Conservation (phyloP, 169 alveolate species). For the Perkinsus chesapeaki region DNA sequence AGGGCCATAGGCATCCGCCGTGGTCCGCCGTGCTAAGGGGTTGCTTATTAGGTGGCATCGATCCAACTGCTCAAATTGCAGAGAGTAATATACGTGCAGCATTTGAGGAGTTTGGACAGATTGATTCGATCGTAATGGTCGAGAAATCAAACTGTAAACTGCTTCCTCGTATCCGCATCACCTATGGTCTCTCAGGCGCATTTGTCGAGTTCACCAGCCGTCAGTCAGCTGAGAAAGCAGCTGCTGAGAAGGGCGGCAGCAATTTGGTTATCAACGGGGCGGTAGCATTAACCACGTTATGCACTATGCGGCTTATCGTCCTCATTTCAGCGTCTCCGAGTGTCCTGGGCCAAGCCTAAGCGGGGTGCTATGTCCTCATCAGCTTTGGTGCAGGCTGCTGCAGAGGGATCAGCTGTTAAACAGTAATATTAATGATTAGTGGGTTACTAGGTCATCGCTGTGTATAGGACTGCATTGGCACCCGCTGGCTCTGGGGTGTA, state of each 20-base stretch:
- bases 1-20: not conserved
- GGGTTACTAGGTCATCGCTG: not conserved
- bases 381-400: not conserved
- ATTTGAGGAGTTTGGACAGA: slow-evolving; percentile 51
- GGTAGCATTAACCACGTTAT: not conserved
- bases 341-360: slow-evolving; percentile 47
- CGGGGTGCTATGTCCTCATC: not conserved
- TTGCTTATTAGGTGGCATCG: not conserved
- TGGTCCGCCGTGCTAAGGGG: not conserved
- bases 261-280: slow-evolving; percentile 35
- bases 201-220: slow-evolving; percentile 52
- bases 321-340: slow-evolving; percentile 13
- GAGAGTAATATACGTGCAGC: slow-evolving; percentile 33
- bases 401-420: not conserved
- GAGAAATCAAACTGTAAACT: slow-evolving; percentile 24
- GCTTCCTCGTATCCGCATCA: not conserved
- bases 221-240: slow-evolving; percentile 54
- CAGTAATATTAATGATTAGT: not conserved
- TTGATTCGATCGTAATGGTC: slow-evolving; percentile 45
- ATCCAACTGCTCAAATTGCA: slow-evolving; percentile 11
- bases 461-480: not conserved
- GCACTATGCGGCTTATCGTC: not conserved
- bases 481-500: not conserved
- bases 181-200: slow-evolving; percentile 26
- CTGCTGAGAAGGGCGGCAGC: slow-evolving; percentile 41